Evolutionary conservation across 2,329 filamentous ascomycete genomes (phyloP), one percentile per base, ranked within the genome.

Genomic region (Tolypocladium ophioglossoides): DNA sequence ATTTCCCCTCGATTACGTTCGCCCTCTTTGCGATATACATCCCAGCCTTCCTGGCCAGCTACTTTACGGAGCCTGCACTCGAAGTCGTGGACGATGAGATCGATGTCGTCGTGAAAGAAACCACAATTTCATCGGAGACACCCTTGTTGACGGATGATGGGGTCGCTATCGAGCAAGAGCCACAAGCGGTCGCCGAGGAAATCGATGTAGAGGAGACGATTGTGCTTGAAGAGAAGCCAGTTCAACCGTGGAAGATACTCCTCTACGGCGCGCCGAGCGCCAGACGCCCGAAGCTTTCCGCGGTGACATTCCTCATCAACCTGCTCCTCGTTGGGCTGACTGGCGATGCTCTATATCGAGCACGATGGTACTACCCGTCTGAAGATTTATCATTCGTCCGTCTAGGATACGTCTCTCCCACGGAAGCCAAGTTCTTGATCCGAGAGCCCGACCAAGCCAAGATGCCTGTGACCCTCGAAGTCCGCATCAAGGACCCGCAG

Each of bases 351-450:
- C 77, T 95, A 16, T 91, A 88, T 65, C 82, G 87, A 22, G 86
- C 87, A 2, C 82, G 83, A 12, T 68, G 85, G 56, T 79, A 86
- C 37, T 78, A 95, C 67, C 83, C 86, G 4, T 83, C 78, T 30
- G 74, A 88, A 32, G 84, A 95, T 59, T 74, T 96, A 12, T 89
- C 91, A 0, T 95, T 99, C 67, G 88, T 89, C 41, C 82, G 94
- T 10, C 75, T 96, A 18, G 94, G 94, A 30, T 92, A 92, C 67
- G 86, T 97, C 32, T 95, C 91, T 5, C 80, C 88, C 20, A 81
- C 78, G 0, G 86, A 86, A 54, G 94, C 91, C 24, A 91, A 84
- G 57, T 78, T 99, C 40, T 73, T 99, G 32, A 77, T 99, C 49
- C 82, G 94, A 55, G 94, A 97, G 68, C 90, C 94, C 1, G 82